These are phyloP conservation scores for Paraphaeosphaeria minitans DNA, from an alignment of 2,329 filamentous ascomycete species.

Conservation along the genomic window DNA sequence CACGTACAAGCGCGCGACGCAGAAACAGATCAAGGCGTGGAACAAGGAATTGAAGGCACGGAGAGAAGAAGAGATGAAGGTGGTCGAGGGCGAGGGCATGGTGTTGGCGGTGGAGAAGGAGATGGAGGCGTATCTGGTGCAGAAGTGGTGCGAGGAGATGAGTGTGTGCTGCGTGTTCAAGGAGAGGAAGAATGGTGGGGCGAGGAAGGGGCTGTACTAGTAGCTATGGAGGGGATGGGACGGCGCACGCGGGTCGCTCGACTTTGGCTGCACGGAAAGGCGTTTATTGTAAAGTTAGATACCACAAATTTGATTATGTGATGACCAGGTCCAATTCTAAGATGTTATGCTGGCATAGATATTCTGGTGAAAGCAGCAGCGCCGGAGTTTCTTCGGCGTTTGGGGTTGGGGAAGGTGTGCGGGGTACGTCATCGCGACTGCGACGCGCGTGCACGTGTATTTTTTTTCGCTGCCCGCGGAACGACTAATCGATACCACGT, in stretches of 20 bases:
- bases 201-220: slow-evolving; percentile 29
- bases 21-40: slow-evolving; percentile 37
- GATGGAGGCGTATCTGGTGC: slow-evolving; percentile 63
- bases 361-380: too few relatives aligned
- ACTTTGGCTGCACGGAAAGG: background rate
- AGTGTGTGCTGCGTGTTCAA: slow-evolving; percentile 84
- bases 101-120: slow-evolving; percentile 35
- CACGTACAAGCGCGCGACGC: slow-evolving; percentile 33
- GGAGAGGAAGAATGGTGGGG: slow-evolving; percentile 47
- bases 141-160: slow-evolving; percentile 87
- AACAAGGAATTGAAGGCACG: slow-evolving; percentile 26
- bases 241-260: too few relatives aligned
- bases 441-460: background rate
- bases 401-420: background rate
- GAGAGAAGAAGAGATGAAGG: slow-evolving; percentile 8
- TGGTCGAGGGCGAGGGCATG: slow-evolving; percentile 18
- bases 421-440: background rate
- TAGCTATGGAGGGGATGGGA: background rate
- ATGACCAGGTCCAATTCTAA: background rate
- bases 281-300: background rate
- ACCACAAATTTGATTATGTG: background rate
- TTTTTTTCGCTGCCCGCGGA: too few relatives aligned
- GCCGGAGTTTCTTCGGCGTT: background rate
- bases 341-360: background rate
- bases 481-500: too few relatives aligned